Percentiles rank a stretch among this genome's conserved stretches.
phyloP scores from a whole-genome alignment of 2,329 filamentous ascomycete species.

The Biscogniauxia sp. region DNA sequence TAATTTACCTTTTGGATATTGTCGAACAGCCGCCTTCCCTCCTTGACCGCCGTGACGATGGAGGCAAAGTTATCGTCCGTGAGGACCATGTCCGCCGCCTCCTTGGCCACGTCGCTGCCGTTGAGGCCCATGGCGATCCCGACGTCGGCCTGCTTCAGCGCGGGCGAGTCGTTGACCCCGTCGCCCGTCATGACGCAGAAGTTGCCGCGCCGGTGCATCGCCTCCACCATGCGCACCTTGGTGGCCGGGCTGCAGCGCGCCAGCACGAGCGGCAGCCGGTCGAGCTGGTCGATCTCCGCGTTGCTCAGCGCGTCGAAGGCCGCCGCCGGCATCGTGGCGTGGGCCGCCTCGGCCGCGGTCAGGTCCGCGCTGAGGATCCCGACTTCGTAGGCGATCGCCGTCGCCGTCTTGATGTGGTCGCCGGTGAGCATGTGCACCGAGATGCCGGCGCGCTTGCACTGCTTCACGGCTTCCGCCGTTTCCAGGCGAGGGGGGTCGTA shows the following conservation, averaged over 20 bases:
- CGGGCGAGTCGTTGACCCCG: conserved; percentile 72
- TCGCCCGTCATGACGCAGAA: conserved; percentile 76
- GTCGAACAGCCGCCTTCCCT: conserved; percentile 67
- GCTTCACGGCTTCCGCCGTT: conserved; percentile 57
- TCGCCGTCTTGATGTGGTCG: conserved; percentile 66
- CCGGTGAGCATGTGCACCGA: conserved; percentile 69
- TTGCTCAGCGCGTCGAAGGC: conserved; percentile 63
- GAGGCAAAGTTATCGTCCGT: conserved; percentile 88
- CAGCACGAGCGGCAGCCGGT: conserved; percentile 63
- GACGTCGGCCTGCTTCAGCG: conserved; percentile 69
- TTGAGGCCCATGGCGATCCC: conserved; percentile 73
- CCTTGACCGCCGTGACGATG: conserved; percentile 69
- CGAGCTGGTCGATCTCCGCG: conserved; percentile 59
- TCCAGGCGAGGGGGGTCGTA: conserved; percentile 71
- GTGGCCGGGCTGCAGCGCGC: conserved; percentile 68
- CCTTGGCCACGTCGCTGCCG: conserved; percentile 72
- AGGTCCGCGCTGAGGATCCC: conserved; percentile 51
- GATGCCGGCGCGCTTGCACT: conserved; percentile 61
- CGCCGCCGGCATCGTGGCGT: conserved; percentile 58
- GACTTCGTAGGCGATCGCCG: conserved; percentile 63
- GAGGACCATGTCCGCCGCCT: conserved; percentile 84
- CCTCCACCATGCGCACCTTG: conserved; percentile 74
- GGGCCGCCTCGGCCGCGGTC: conserved; percentile 37
- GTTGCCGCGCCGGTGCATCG: conserved; percentile 64
- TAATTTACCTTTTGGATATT: conserved; percentile 68